Conservation (phyloP, 305 asterid species). For the Coffea humblotiana region DNA sequence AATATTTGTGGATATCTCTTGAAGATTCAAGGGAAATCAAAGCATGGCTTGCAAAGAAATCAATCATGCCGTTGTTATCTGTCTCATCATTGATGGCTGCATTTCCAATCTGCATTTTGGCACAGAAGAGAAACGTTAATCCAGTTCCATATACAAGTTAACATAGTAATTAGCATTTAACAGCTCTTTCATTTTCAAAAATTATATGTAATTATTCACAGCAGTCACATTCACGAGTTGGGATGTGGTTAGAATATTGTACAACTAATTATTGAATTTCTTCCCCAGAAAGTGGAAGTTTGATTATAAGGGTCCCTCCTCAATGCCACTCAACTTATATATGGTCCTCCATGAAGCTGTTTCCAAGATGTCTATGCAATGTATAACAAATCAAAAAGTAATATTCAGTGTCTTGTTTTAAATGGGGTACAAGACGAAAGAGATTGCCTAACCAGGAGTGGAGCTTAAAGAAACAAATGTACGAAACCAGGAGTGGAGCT, state of each 20-base stretch:
- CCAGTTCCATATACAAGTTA: not conserved
- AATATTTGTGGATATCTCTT: constrained; percentile 29
- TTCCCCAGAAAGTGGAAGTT: too few species aligned
- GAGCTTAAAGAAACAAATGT: too few species aligned
- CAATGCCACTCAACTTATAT: too few species aligned
- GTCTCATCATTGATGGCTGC: constrained; percentile 32
- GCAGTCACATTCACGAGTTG: too few species aligned
- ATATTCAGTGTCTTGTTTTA: too few species aligned
- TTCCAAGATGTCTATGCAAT: too few species aligned
- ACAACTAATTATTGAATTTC: too few species aligned
- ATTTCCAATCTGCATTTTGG: constrained; percentile 30
- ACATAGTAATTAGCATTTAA: not conserved
- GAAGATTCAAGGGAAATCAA: constrained; percentile 40
- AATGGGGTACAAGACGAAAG: not conserved
- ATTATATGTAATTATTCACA: too few species aligned
- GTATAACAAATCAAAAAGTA: too few species aligned
- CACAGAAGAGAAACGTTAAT: not conserved
- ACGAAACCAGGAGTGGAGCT: not conserved
- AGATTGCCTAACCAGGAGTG: not conserved
- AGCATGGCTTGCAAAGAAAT: constrained; percentile 32
- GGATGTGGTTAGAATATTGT: too few species aligned
- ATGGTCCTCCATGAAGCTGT: too few species aligned
- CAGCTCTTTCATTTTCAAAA: not conserved
- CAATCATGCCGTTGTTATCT: constrained; percentile 26
- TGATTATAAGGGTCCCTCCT: too few species aligned